phyloP scores from a whole-genome alignment of 2,329 filamentous ascomycete genomes.

The Westerdykella ornata region DNA sequence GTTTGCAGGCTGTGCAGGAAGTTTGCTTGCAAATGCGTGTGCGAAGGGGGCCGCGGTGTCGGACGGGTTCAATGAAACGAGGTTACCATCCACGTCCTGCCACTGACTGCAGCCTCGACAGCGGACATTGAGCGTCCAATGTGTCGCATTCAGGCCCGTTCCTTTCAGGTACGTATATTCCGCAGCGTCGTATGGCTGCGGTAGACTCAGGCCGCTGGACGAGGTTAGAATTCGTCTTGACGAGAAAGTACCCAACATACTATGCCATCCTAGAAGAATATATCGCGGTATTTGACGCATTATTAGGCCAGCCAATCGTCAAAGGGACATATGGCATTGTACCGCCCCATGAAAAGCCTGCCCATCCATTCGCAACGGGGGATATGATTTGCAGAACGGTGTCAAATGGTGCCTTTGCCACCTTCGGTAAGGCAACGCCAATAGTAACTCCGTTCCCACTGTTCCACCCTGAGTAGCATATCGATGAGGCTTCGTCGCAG shows the following conservation, averaged over 20 bases:
- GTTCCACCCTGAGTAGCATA: constrained; percentile 42
- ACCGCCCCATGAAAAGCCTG: constrained; percentile 47
- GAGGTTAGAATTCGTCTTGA: constrained; percentile 5
- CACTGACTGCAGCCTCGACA: constrained; percentile 28
- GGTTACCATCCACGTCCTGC: constrained; percentile 22
- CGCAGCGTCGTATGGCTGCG: constrained; percentile 19
- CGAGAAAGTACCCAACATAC: constrained; percentile 29
- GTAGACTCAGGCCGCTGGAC: constrained; percentile 23
- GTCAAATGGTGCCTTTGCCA: constrained; percentile 33
- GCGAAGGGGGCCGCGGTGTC: constrained; percentile 20
- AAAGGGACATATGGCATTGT: constrained; percentile 46
- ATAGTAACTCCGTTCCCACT: constrained; percentile 30
- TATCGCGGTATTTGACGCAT: constrained; percentile 32
- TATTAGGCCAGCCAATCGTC: constrained; percentile 43
- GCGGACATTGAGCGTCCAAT: constrained; percentile 28
- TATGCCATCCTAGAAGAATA: constrained; percentile 43
- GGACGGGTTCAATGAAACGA: constrained; percentile 13
- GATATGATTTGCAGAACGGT: constrained; percentile 42
- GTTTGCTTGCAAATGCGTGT: constrained; percentile 16
- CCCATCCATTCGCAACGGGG: constrained; percentile 43
- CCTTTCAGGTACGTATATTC: constrained; percentile 29
- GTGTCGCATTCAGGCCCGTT: constrained; percentile 26
- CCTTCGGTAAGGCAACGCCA: constrained; percentile 35
- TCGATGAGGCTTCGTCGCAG: constrained; percentile 21
- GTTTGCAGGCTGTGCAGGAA: constrained; percentile 22